Evolutionary conservation across 768 basidiomycete genomes (phyloP).

Genomic region (Lentinula raphanica): DNA sequence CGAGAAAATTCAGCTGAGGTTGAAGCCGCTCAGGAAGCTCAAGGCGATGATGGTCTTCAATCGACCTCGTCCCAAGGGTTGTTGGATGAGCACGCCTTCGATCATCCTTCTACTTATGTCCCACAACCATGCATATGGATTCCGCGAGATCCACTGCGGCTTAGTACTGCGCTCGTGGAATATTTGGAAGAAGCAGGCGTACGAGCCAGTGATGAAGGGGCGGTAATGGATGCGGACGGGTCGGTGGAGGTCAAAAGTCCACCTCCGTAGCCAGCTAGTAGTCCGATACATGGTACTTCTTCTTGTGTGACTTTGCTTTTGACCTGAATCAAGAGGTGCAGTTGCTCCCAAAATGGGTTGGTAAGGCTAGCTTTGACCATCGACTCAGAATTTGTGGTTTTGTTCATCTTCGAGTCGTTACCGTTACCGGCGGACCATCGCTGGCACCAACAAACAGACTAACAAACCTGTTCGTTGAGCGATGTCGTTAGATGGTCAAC

Average conservation of each 20-base stretch:
- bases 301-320: too few relatives aligned
- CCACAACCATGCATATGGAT: slow-evolving; percentile 45
- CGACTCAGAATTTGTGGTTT: too few relatives aligned
- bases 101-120: slow-evolving; percentile 43
- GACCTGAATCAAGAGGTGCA: too few relatives aligned
- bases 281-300: too few relatives aligned
- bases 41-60: slow-evolving; percentile 15
- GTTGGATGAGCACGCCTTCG: slow-evolving; percentile 39
- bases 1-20: neutral
- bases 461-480: too few relatives aligned
- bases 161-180: slow-evolving; percentile 32
- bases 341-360: too few relatives aligned
- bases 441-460: too few relatives aligned
- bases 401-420: too few relatives aligned
- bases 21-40: slow-evolving; percentile 13
- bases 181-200: slow-evolving; percentile 36
- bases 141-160: slow-evolving; percentile 35
- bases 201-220: slow-evolving; percentile 39
- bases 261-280: slow-evolving; percentile 32
- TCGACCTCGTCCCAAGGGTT: neutral
- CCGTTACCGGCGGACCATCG: too few relatives aligned
- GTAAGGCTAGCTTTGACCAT: too few relatives aligned
- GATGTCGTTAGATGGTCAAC: too few relatives aligned
- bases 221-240: slow-evolving; percentile 37
- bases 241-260: slow-evolving; percentile 40